Conservation (phyloP, 108 stramenopile genomes). For the Asterionellopsis glacialis region DNA sequence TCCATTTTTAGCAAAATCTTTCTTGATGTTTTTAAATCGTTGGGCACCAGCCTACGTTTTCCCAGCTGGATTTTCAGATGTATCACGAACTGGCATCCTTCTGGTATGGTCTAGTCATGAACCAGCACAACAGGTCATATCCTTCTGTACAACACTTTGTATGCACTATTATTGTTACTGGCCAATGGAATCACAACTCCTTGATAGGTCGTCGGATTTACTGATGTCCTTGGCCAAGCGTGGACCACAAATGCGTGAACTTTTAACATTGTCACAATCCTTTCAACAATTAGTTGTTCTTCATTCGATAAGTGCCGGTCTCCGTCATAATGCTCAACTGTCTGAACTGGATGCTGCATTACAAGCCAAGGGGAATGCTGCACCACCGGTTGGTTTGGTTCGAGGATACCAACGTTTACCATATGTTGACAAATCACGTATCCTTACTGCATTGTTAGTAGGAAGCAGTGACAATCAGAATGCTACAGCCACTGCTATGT, state of each 20-base stretch:
- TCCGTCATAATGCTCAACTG: slow-evolving; percentile 52
- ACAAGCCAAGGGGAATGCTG: slow-evolving; percentile 20
- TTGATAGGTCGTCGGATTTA: slow-evolving; percentile 49
- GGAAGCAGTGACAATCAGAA: slow-evolving; percentile 60
- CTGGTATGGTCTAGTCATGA: slow-evolving; percentile 54
- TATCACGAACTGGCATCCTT: slow-evolving; percentile 24
- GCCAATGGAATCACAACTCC: slow-evolving; percentile 79
- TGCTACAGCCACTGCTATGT: slow-evolving; percentile 35
- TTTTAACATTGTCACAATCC: slow-evolving; percentile 47
- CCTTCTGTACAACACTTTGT: slow-evolving; percentile 63
- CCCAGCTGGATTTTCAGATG: slow-evolving; percentile 41
- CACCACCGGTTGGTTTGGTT: slow-evolving; percentile 22
- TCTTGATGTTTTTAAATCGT: slow-evolving; percentile 74
- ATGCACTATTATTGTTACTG: slow-evolving; percentile 78
- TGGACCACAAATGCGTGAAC: slow-evolving; percentile 37
- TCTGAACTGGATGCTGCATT: slow-evolving; percentile 43
- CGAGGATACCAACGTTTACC: slow-evolving; percentile 73
- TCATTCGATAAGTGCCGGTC: slow-evolving; percentile 60
- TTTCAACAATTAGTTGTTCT: slow-evolving; percentile 59
- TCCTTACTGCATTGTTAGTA: slow-evolving; percentile 61
- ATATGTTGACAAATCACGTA: slow-evolving; percentile 53
- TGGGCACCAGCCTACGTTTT: slow-evolving; percentile 77
- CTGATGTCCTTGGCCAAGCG: slow-evolving; percentile 54
- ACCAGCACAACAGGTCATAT: slow-evolving; percentile 46
- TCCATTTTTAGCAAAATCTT: slow-evolving; percentile 67